Base-by-base conservation (phyloP, 169 alveolate species). In the Pseudocohnilembus persalinus region DNA sequence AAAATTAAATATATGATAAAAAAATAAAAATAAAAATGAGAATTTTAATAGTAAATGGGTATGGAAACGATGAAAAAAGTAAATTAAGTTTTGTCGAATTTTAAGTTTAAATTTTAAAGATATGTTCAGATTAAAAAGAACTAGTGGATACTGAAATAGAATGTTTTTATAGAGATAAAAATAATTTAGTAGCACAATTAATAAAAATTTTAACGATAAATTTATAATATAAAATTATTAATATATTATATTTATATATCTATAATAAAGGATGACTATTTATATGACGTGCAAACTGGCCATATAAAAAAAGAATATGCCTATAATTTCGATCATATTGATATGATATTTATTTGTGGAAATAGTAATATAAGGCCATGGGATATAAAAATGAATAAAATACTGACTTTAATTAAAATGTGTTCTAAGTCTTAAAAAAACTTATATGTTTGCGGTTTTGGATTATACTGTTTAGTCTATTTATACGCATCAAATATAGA, bases 141-240 rank as follows among this genome's bases (percentile, higher is more conserved):
- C 31, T 86, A 65, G 76, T 86, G 6, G 90, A 86, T 65, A 86
- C 90, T 32, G 90, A 86, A 80, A 86, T 72, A 33, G 90, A 86
- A 33, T 86, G 74, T 75, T 86, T 80, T 63, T 76, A 80, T 24
- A 31, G 90, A 72, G 83, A 86, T 76, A 86, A 81, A 49, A 82
- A 86, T 79, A 80, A 79, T 79, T 34, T 79, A 1, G 68, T 49
- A 49, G 20, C 4, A 11, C 4, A 49, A 20, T 11, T 49, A 49
- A 49, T 11, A 49, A 49, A 11, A 49, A 11, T 49, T 49, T 49
- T 4, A 20, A 20, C 68, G 20, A 11, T 49, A 49, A 4, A 49
- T 11, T 20, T 49, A 11, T 11, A 11, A 4, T 49, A 11, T 49
- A 49, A 49, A 11, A 49, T 11, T 11, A 49, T 11, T 49, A 49